Evolutionary conservation across 495 filamentous ascomycete genomes (phyloP).

Genomic region (Mytilinidion resinicola): DNA sequence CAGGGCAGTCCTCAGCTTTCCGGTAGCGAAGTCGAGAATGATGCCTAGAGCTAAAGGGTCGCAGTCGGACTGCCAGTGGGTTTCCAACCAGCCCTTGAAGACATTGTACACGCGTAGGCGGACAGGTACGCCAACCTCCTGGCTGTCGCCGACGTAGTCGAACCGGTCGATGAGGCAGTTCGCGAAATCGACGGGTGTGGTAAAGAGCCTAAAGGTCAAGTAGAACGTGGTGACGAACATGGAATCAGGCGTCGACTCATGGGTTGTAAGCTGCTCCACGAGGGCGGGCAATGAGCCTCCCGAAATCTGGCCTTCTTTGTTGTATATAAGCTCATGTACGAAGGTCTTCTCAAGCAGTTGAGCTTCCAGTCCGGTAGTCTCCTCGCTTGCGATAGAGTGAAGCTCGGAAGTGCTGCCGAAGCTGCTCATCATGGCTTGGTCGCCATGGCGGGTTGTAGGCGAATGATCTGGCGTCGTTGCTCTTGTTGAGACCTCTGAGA

Average conservation of each 20-base stretch:
- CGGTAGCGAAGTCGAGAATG: constrained; percentile 73
- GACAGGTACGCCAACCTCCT: constrained; percentile 67
- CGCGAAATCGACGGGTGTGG: constrained; percentile 72
- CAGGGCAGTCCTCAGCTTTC: constrained; percentile 57
- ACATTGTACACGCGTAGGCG: constrained; percentile 91
- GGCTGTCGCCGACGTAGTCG: constrained; percentile 77
- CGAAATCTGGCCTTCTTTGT: constrained; percentile 91
- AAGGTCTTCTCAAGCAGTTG: constrained; percentile 77
- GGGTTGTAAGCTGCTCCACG: constrained; percentile 87
- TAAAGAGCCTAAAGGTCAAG: constrained; percentile 93
- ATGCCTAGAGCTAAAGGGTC: constrained; percentile 68
- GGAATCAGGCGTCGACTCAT: constrained; percentile 87
- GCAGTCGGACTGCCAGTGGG: constrained; percentile 79
- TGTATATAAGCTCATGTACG: constrained; percentile 82
- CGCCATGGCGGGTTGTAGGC: constrained; percentile 32
- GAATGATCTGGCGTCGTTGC: constrained; percentile 79
- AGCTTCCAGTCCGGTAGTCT: constrained; percentile 70
- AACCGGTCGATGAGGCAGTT: constrained; percentile 81
- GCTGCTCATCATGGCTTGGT: constrained; percentile 33
- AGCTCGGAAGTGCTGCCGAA: constrained; percentile 36
- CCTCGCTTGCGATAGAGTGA: constrained; percentile 49
- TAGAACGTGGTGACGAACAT: constrained; percentile 94
- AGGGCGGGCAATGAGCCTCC: constrained; percentile 87
- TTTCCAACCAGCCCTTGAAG: constrained; percentile 96
- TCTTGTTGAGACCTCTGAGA: constrained; percentile 78